Percentiles rank a stretch among this genome's conserved stretches.
phyloP scores from a whole-genome alignment of 2,329 filamentous ascomycete species.

The Pseudonectria buxi region DNA sequence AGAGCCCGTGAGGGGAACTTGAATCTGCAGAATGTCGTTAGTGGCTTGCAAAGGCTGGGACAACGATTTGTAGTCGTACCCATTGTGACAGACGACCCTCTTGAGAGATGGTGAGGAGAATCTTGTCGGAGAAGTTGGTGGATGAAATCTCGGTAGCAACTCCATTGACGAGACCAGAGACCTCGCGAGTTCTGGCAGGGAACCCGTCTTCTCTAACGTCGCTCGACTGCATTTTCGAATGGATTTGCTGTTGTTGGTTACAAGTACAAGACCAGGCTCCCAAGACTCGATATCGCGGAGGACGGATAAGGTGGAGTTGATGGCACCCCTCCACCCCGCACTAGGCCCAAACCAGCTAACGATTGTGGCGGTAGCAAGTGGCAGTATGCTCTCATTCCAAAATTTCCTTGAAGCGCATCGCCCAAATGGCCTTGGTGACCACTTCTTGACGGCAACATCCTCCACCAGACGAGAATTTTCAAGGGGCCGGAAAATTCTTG shows the following conservation, averaged over 20 bases:
- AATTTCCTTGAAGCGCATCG: slow-evolving; percentile 26
- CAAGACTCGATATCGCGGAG: slow-evolving; percentile 1
- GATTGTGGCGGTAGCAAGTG: slow-evolving; percentile 28
- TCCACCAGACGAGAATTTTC: neutral
- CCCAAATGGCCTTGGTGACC: slow-evolving; percentile 6
- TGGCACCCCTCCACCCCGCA: slow-evolving; percentile 23
- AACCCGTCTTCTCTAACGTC: slow-evolving; percentile 52
- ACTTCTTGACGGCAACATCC: slow-evolving; percentile 9
- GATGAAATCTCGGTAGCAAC: slow-evolving; percentile 65
- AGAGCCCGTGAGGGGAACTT: slow-evolving; percentile 68
- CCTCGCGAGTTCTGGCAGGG: slow-evolving; percentile 56
- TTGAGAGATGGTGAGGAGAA: slow-evolving; percentile 84
- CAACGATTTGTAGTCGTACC: slow-evolving; percentile 44
- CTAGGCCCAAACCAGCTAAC: slow-evolving; percentile 26
- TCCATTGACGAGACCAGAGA: slow-evolving; percentile 57
- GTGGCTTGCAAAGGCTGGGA: neutral
- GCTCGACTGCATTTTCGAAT: slow-evolving; percentile 30
- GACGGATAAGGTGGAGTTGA: slow-evolving; percentile 8
- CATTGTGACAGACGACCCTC: slow-evolving; percentile 82
- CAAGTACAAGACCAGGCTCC: neutral
- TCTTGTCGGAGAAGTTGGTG: slow-evolving; percentile 79
- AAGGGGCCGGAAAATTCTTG: too few species aligned
- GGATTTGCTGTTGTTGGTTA: slow-evolving; percentile 10
- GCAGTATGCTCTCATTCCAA: slow-evolving; percentile 29
- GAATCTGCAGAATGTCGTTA: slow-evolving; percentile 46